phyloP scores from a whole-genome alignment of 768 basidiomycete genomes.

The Tulasnella sp. region DNA sequence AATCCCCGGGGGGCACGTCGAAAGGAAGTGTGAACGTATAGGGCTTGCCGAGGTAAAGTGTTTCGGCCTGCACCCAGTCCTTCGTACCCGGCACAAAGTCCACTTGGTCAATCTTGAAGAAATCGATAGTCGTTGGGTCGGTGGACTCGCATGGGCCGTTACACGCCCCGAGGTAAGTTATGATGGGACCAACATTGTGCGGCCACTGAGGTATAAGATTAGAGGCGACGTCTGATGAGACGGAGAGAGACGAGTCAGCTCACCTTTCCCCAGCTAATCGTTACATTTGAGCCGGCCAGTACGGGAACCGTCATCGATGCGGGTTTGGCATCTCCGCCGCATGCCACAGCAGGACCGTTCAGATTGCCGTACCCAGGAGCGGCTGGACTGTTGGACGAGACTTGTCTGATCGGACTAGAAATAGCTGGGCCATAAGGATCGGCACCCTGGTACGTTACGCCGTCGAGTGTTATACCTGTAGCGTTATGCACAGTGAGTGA shows the following conservation, averaged over 20 bases:
- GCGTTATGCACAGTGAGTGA: not conserved
- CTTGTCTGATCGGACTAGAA: constrained; percentile 30
- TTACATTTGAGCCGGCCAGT: constrained; percentile 36
- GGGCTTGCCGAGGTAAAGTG: constrained; percentile 4
- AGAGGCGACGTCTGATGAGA: not conserved
- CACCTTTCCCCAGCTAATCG: not conserved
- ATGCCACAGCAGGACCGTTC: constrained; percentile 43
- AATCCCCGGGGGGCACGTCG: constrained; percentile 54
- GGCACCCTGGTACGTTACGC: constrained; percentile 31
- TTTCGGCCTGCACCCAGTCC: constrained; percentile 40
- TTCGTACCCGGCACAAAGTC: constrained; percentile 3
- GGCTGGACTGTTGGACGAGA: constrained; percentile 35
- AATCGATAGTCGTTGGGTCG: constrained; percentile 44
- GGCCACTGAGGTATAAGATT: constrained; percentile 4
- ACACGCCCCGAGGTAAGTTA: constrained; percentile 64
- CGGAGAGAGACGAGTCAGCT: not conserved
- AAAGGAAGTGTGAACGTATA: constrained; percentile 24
- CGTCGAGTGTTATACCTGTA: constrained; percentile 32
- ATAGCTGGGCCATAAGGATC: constrained; percentile 4
- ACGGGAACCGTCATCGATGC: constrained; percentile 42
- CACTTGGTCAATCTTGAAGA: constrained; percentile 58
- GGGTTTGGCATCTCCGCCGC: constrained; percentile 38
- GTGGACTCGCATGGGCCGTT: constrained; percentile 45
- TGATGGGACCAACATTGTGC: constrained; percentile 41
- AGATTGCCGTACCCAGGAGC: constrained; percentile 32